Conservation (phyloP, 768 basidiomycete species). For the Gymnopilus dilepis region DNA sequence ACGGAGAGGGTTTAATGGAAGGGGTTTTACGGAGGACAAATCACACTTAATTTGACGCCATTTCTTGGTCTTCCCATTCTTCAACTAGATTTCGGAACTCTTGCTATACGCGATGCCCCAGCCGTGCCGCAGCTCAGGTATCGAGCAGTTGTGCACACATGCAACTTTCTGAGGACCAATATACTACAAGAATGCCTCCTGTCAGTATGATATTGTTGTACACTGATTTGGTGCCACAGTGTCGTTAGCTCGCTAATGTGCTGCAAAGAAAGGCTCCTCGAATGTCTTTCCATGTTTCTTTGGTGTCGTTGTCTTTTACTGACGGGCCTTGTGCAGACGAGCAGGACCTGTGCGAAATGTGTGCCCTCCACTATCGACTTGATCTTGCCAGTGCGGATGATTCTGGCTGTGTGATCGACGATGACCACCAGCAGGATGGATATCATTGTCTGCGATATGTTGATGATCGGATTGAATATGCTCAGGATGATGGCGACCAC, state of each 20-base stretch:
- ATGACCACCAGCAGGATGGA: neutral
- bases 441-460: neutral
- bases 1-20: slow-evolving; percentile 15
- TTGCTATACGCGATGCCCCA: too few relatives aligned
- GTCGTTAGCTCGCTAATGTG: too few relatives aligned
- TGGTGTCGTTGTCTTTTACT: too few relatives aligned
- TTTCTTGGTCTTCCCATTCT: slow-evolving; percentile 22
- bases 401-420: neutral
- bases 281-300: too few relatives aligned
- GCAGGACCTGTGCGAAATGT: neutral
- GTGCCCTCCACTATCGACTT: neutral
- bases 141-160: too few relatives aligned
- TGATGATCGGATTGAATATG: neutral
- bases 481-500: neutral
- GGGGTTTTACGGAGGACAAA: slow-evolving; percentile 16
- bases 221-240: too few relatives aligned
- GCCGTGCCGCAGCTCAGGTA: too few relatives aligned
- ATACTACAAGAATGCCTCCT: too few relatives aligned
- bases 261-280: too few relatives aligned
- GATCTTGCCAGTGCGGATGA: neutral
- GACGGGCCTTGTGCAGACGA: neutral
- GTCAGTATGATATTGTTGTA: too few relatives aligned
- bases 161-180: too few relatives aligned
- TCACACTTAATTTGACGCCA: slow-evolving; percentile 31
- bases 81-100: slow-evolving; percentile 22